phyloP scores from a whole-genome alignment of 257 asterid genomes.

The Solanum etuberosum region DNA sequence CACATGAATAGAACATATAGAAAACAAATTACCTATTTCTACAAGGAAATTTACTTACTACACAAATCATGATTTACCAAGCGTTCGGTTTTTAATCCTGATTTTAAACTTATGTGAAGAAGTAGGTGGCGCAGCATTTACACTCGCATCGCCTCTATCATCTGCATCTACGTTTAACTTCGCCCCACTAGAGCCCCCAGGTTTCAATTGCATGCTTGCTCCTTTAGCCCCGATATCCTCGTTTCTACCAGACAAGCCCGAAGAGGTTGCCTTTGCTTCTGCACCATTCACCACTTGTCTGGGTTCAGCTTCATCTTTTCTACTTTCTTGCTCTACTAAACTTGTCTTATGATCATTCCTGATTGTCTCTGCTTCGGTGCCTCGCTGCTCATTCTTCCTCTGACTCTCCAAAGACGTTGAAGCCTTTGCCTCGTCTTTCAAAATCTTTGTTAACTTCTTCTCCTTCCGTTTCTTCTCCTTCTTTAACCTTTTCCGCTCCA shows the following conservation, averaged over 20 bases:
- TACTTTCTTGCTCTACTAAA: neutral
- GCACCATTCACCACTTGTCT: constrained; percentile 11
- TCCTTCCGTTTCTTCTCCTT: constrained; percentile 86
- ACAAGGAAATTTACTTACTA: neutral
- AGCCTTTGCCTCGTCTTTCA: constrained; percentile 27
- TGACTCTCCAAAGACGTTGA: constrained; percentile 4
- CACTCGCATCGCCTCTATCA: constrained; percentile 25
- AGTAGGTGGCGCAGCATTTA: constrained; percentile 22
- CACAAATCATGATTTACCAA: constrained; percentile 30
- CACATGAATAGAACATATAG: neutral
- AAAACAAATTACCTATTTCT: neutral
- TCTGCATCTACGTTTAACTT: constrained; percentile 21
- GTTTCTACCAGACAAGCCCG: constrained; percentile 5
- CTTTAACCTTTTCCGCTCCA: constrained; percentile 54
- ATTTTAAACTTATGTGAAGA: constrained; percentile 64
- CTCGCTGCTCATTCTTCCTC: neutral
- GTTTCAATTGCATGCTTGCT: constrained; percentile 9
- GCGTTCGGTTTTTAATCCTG: constrained; percentile 60
- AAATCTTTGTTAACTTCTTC: constrained; percentile 68
- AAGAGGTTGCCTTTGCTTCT: constrained; percentile 13
- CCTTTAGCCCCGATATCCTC: constrained; percentile 7
- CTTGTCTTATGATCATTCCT: constrained; percentile 6
- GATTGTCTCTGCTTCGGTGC: neutral
- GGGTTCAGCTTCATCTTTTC: constrained; percentile 5
- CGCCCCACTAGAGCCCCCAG: constrained; percentile 23